Base-by-base conservation (phyloP, 225 moss, liverwort and hornwort species). In the Lunularia cruciata region DNA sequence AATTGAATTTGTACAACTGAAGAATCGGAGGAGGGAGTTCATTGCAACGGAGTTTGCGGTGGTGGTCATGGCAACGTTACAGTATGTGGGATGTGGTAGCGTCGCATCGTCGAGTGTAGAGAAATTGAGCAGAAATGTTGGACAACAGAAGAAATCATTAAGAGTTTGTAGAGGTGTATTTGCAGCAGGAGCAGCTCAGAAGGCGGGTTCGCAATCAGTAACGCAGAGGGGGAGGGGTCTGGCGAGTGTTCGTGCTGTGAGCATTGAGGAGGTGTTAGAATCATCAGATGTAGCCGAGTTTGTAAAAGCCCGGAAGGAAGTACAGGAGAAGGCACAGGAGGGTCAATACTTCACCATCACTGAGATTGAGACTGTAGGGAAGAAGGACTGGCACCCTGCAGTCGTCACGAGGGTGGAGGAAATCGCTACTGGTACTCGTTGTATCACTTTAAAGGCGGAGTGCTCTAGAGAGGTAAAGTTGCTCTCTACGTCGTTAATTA, bases 401-500 rank as follows among this genome's bases (percentile, higher is more conserved):
- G 84, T 77, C 33, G 94, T 95, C 13, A 3, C 78, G 10, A 67
- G 49, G 10, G 84, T 95, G 13, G 75, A 80, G 10, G 88, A 95
- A 56, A 79, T 89, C 47, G 91, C 83, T 1, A 48, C 78, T 1
- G 91, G 89, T 5, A 75, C 86, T 5, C 87, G 94, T 30, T 91
- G 89, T 81, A 77, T 91, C 52, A 95, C 88, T 1, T 42, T 95
- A 42, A 68, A 72, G 1, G 86, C 89, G 3, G 89, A 95, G 75
- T 91, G 89, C 23, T 95, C 91, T 4, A 82, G 91, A 75, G 94
- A 95, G 90, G 90, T 94, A 63, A 25, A 60, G n/a, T 59, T n/a
- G 0, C 35, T 4, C 3, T 37, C 37, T 12, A n/a, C 36, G 15
- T n/a, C n/a, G n/a, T n/a, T n/a, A n/a, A n/a, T n/a, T n/a, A n/a